Evolutionary conservation across 2,329 filamentous ascomycete species (phyloP), one percentile per base, ranked within the genome.

Genomic region (Didymella pomorum): DNA sequence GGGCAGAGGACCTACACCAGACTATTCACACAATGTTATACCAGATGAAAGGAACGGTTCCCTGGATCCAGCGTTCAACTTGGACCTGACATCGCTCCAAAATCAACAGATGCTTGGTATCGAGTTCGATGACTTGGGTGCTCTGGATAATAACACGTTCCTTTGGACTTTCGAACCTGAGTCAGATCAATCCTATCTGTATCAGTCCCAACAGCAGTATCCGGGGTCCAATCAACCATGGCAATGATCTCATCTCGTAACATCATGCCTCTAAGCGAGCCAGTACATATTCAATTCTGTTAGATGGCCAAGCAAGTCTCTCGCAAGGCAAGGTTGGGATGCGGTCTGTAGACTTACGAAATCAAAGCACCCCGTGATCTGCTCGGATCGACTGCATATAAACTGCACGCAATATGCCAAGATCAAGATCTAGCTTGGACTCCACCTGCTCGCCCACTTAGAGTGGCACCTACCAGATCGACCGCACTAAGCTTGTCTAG

Each of bases 21-120:
- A 56, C 52, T 48, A 46, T 41, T 9, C 50, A 3, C 29, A 25
- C 3, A 45, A 29, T 31, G 18, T 44, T 16, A 18, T 48, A 33
- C 28, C 42, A 14, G 41, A 48, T 6, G 68, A 73, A 31, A 64
- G 67, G 21, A 58, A 71, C 42, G 29, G 29, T 16, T 68, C 73
- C 46, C 68, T 69, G 1, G 72, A 74, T 42, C 56, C 74, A 10
- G 74, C 71, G 71, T 67, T 66, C 4, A 74, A 71, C 26, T 67
- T 69, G 28, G 71, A 71, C 31, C 69, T 75, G 67, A 75, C 67
- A 3, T 71, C 73, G 3, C 58, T 76, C 5, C 74, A 76, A 33
- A 69, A 65, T 5, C 72, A 75, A 51, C 71, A 76, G 49, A 73
- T 66, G 43, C 60, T 76, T 4, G 70, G 72, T 52, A 45, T 76